Evolutionary conservation across 495 filamentous ascomycete species (phyloP), one percentile per base, ranked within the genome.

Genomic region (Neurospora africana): DNA sequence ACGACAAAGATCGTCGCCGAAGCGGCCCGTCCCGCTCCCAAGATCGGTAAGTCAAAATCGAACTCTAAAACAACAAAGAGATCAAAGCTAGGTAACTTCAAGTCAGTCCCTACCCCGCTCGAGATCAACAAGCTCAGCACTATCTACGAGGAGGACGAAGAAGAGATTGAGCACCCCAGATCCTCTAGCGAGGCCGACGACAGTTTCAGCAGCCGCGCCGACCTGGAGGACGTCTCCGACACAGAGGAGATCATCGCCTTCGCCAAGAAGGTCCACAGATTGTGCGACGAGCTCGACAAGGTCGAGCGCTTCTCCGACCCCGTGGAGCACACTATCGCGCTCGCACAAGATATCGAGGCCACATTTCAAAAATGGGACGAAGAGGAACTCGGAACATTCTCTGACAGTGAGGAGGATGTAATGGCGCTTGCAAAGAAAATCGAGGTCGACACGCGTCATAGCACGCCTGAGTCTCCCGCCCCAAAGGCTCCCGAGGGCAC

Each of bases 391-490:
- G 53, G 19, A 1, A 0, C 1, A 0, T 53, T 53, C 27, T 33
- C 27, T 0, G 53, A 61, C 27, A 4, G 0, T 0, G 53, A 61
- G 3, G 53, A 61, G 0, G 23, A 61, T 3, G 13, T 0, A 0
- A 9, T 61, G 0, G 27, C 53, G 0, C 2, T 33, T 0, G 53
- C 53, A 0, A 61, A 33, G 27, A 2, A 61, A 0, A 61, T 61
- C 7, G 53, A 61, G 23, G 13, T 0, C 6, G 1, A 4, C 3
- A 61, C 53, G 0, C 53, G 53, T 2, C 27, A 13, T 0, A 61
- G 21, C 15, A 27, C 53, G 27, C 27, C 53, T 3, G 13, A 7
- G 0, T 30, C 53, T 30, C 53, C 53, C 41, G 5, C 17, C 17
- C 39, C 39, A 40, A 0, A 8, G 36, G 17, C 13, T 17, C 13